Base-by-base conservation (phyloP, 805 yeast species). In the Kodamaea neixiangensis region DNA sequence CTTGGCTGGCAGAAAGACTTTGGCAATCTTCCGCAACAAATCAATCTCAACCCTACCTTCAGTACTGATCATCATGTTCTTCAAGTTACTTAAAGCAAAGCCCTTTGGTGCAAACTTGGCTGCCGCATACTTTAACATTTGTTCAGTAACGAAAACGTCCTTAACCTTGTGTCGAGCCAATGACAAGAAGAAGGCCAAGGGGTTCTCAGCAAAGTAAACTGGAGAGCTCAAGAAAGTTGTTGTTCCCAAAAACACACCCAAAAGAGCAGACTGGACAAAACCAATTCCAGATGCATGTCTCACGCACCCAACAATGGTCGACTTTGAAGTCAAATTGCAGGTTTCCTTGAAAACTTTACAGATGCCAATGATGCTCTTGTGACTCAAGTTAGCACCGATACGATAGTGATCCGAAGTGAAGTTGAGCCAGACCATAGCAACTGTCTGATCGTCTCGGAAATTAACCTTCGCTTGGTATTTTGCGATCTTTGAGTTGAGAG, bases 331-430 rank as follows among this genome's bases (percentile, higher is more conserved):
- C 69, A 94, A 75, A 54, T 89, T 93, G 61, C 97, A 89, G 0
- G 98, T 93, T 63, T 93, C 97, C 59, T 94, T 93, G 62, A 90
- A 79, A 17, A 89, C 87, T 60, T 92, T 90, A 67, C 97, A 91
- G 66, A 89, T 79, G 2, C 89, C 86, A 58, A 92, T 68, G 10
- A 94, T 71, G 46, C 81, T 79, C 38, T 76, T 70, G 63, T 88
- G 94, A 19, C 81, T 82, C 54, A 81, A 66, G 15, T 72, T 71
- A 2, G 79, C 78, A 0, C 87, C 89, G 0, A 80, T 76, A 50
- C 87, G 74, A 15, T 81, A 75, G 58, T 87, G 87, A 59, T 90
- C 96, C 0, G 91, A 76, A 0, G 88, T 81, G 76, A 84, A 85
- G 55, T 81, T 76, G 13, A 88, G 65, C 87, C 94, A 83, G 0